Conservation (phyloP, 2,329 filamentous ascomycete species). For the Aspergillus ustus region DNA sequence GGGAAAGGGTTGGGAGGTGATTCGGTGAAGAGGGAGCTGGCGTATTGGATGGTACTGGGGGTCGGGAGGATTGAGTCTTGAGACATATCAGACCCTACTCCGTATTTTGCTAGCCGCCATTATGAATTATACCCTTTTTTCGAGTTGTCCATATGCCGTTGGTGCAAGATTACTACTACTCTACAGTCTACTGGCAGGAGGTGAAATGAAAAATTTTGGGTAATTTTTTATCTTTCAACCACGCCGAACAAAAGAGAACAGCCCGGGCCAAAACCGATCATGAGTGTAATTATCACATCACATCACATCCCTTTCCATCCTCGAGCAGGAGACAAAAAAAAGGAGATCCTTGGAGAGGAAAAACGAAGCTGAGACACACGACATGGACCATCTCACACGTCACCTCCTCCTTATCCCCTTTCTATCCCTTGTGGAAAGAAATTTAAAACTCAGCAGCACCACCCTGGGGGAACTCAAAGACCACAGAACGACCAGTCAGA, state of each 20-base stretch:
- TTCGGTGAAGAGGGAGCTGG: slow-evolving; percentile 82
- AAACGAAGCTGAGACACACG: background rate
- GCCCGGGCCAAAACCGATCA: slow-evolving; percentile 28
- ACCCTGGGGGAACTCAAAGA: slow-evolving; percentile 97
- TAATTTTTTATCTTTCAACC: slow-evolving; percentile 26
- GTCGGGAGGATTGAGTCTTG: slow-evolving; percentile 72
- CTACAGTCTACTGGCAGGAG: slow-evolving; percentile 4
- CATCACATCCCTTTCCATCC: slow-evolving; percentile 23
- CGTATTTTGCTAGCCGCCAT: background rate
- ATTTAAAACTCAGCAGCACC: slow-evolving; percentile 79
- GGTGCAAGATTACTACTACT: background rate
- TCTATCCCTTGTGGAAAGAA: background rate
- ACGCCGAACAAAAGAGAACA: slow-evolving; percentile 27
- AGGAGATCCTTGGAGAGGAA: background rate
- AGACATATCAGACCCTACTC: slow-evolving; percentile 1
- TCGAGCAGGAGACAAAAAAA: background rate
- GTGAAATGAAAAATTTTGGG: slow-evolving; percentile 18
- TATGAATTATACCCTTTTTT: background rate
- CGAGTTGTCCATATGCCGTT: background rate
- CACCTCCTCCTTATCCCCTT: background rate
- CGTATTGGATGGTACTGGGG: slow-evolving; percentile 94
- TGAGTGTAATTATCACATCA: slow-evolving; percentile 31
- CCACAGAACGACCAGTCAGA: slow-evolving; percentile 92
- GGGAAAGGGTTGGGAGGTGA: slow-evolving; percentile 46
- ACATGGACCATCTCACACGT: background rate